Evolutionary conservation across 371 early-diverging fungal genomes (phyloP), one percentile per base, ranked within the genome.

Genomic region (Mortierella sp.): DNA sequence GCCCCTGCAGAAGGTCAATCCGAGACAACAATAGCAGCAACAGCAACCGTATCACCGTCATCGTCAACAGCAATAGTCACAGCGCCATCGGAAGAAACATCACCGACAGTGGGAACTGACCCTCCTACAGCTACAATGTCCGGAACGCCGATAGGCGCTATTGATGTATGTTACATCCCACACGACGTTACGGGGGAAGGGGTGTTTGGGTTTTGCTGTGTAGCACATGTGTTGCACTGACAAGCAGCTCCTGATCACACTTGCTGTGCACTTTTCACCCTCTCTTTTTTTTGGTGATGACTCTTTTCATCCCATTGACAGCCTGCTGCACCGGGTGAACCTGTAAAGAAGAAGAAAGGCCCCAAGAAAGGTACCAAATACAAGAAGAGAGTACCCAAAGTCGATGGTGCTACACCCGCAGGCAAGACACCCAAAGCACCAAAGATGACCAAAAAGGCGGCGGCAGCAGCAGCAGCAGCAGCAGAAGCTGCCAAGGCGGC

Each of bases 311-410:
- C 2, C 18, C 23, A 10, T 23, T 28, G 5, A 46, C 31, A 54
- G 47, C 38, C 61, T 34, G n/a, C 30, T 48, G 49, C 34, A 0
- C 39, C 59, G 18, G 58, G 30, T 9, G 61, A 57, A 16, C 61
- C 61, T 14, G 61, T 61, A n/a, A 61, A 64, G 41, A 71, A 71
- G 49, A 71, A 71, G 38, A 71, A 64, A 27, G 72, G 65, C 2
- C 72, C 72, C 14, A 65, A 64, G 43, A 64, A 64, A 19, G 72
- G 72, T 13, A 61, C 72, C 13, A 71, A 71, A 24, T 65, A 71
- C 48, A 65, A 61, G 43, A 65, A 64, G 26, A 42, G 65, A 58
- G 57, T 61, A 4, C 52, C 72, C 6, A 53, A 57, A 12, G 41
- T 39, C 18, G 63, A 69, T 27, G 64, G 48, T 21, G 43, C 58